phyloP scores from a whole-genome alignment of 805 yeast genomes.

The Candida argentea region DNA sequence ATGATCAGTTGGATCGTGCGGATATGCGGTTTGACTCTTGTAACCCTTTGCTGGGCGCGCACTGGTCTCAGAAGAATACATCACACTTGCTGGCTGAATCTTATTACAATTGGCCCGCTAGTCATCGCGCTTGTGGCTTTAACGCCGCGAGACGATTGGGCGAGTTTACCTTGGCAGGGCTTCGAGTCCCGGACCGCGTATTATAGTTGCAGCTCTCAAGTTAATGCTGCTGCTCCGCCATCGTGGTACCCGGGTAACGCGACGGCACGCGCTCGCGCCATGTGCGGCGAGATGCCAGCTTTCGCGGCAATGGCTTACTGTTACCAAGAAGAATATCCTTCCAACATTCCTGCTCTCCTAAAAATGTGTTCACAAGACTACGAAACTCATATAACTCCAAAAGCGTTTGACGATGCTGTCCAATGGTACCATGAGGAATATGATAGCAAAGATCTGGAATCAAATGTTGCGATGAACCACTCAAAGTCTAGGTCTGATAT shows the following conservation, averaged over 20 bases:
- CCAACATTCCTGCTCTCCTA: slow-evolving; percentile 15
- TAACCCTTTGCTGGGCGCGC: too few species aligned
- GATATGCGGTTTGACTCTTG: too few species aligned
- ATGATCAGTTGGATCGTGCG: too few species aligned
- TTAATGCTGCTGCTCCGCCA: slow-evolving; percentile 7
- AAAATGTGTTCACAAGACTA: slow-evolving; percentile 14
- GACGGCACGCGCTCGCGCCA: not conserved
- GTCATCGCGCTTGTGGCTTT: not conserved
- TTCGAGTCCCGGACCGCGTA: slow-evolving; percentile 22
- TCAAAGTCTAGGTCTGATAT: too few species aligned
- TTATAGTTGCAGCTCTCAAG: slow-evolving; percentile 19
- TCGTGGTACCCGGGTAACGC: not conserved
- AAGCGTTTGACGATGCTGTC: slow-evolving; percentile 13
- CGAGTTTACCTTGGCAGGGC: slow-evolving; percentile 24
- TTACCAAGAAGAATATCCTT: slow-evolving; percentile 15
- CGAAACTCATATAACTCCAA: slow-evolving; percentile 12
- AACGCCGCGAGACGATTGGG: slow-evolving; percentile 9
- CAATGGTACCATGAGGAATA: slow-evolving; percentile 2
- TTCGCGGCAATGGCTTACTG: slow-evolving; percentile 30
- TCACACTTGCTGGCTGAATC: too few species aligned
- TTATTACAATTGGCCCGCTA: not conserved
- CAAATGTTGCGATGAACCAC: too few species aligned
- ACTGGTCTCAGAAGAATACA: too few species aligned
- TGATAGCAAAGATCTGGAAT: too few species aligned
- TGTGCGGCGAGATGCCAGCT: slow-evolving; percentile 9